Evolutionary conservation across 2,329 filamentous ascomycete genomes (phyloP).

Genomic region (Sporothrix protearum): DNA sequence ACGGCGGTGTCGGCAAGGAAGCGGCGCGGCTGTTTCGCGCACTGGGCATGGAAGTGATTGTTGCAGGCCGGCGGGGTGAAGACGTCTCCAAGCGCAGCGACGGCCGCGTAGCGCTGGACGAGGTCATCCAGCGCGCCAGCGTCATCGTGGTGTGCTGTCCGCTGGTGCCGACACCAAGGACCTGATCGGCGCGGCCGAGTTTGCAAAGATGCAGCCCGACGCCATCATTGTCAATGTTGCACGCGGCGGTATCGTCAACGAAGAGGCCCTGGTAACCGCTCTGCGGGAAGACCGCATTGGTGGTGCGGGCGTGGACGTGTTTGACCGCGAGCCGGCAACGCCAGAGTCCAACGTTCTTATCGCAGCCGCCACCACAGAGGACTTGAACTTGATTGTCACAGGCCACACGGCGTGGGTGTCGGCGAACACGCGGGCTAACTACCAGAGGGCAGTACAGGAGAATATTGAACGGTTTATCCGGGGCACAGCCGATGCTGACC

Average conservation of each 20-base stretch:
- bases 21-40: constrained; percentile 33
- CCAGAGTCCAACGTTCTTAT: constrained; percentile 26
- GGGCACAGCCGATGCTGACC: constrained; percentile 6
- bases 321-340: constrained; percentile 36
- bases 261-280: constrained; percentile 36
- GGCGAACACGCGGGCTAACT: constrained; percentile 28
- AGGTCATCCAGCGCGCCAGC: constrained; percentile 33
- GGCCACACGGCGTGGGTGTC: constrained; percentile 29
- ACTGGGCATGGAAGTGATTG: constrained; percentile 36
- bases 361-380: constrained; percentile 16
- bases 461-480: constrained; percentile 27
- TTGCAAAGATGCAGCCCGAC: constrained; percentile 30
- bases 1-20: constrained; percentile 37
- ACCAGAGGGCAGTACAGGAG: constrained; percentile 26
- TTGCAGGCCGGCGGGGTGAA: constrained; percentile 24
- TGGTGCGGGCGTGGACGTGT: constrained; percentile 38
- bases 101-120: constrained; percentile 25
- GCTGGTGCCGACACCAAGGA: constrained; percentile 32
- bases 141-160: constrained; percentile 37
- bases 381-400: constrained; percentile 28
- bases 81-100: constrained; percentile 21
- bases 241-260: constrained; percentile 36
- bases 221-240: constrained; percentile 37
- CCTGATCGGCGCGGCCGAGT: constrained; percentile 30
- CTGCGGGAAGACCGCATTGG: constrained; percentile 35